A percentile compares a stretch with the other conserved stretches of the same genome.
These are phyloP conservation scores for Diutina ranongensis DNA, from an alignment of 1,139 yeast genomes.

Conservation along the genomic window DNA sequence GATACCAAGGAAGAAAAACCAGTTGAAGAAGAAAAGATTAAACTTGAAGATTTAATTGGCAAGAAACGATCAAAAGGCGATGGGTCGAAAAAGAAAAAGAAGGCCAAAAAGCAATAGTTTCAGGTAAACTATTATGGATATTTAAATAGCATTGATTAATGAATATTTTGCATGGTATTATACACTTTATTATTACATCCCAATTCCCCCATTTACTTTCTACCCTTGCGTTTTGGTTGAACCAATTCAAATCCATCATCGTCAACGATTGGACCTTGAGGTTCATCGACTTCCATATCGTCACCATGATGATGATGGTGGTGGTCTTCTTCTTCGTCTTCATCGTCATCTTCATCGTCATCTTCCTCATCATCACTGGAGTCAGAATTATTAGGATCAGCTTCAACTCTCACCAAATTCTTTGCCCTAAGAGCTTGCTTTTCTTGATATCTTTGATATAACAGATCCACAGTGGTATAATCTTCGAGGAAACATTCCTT, in stretches of 20 bases:
- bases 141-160: not conserved
- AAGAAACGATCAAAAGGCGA: not conserved
- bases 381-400: conserved; percentile 48
- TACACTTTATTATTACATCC: not conserved
- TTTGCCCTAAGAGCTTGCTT: conserved; percentile 27
- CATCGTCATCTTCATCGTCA: conserved; percentile 24
- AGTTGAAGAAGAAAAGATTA: not conserved
- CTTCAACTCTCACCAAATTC: conserved; percentile 27
- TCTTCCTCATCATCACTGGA: conserved; percentile 29
- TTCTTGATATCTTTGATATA: conserved; percentile 48
- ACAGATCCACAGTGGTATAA: conserved; percentile 42
- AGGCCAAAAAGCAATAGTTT: not conserved
- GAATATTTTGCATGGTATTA: not conserved
- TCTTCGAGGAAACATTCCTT: conserved; percentile 46
- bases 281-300: conserved; percentile 28
- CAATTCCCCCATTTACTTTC: conserved; percentile 11
- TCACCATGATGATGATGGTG: conserved; percentile 16
- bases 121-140: not conserved
- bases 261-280: conserved; percentile 59
- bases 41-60: not conserved
- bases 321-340: conserved; percentile 34
- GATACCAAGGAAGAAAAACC: not conserved
- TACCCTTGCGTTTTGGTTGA: conserved; percentile 40
- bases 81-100: not conserved
- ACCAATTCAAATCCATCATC: conserved; percentile 93